phyloP scores from a whole-genome alignment of 2,329 filamentous ascomycete genomes.

The Calonectria crousiana region DNA sequence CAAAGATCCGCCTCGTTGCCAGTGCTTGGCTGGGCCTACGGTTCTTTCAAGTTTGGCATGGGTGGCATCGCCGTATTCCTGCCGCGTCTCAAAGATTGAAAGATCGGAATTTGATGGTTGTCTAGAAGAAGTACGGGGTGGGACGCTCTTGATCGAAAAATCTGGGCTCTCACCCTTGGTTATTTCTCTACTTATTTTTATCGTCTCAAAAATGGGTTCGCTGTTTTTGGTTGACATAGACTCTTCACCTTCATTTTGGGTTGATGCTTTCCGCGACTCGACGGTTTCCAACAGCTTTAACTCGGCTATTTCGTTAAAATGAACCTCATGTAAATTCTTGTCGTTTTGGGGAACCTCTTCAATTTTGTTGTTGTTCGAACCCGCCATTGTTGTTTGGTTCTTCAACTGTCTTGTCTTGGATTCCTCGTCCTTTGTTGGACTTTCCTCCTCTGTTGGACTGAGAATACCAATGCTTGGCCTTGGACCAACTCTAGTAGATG shows the following conservation, averaged over 20 bases:
- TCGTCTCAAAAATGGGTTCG: background rate
- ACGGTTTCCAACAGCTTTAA: background rate
- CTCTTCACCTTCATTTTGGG: background rate
- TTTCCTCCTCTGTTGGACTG: slow-evolving; percentile 50
- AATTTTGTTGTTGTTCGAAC: background rate
- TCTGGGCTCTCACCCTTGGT: slow-evolving; percentile 21
- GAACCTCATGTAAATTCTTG: background rate
- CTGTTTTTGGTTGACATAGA: background rate
- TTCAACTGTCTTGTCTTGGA: background rate
- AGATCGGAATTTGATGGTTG: background rate
- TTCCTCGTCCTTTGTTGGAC: slow-evolving; percentile 29
- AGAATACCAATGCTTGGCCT: slow-evolving; percentile 42
- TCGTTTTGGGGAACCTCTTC: background rate
- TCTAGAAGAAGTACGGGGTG: slow-evolving; percentile 46
- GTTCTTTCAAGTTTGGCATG: background rate
- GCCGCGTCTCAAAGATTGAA: background rate
- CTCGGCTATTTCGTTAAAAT: background rate
- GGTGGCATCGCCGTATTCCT: no score
- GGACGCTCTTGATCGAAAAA: slow-evolving; percentile 40
- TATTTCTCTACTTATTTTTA: background rate
- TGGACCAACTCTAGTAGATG: slow-evolving; percentile 36
- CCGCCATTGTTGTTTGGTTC: background rate
- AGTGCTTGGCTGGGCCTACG: background rate
- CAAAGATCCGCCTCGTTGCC: background rate
- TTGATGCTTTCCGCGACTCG: background rate